phyloP scores from a whole-genome alignment of 2,329 filamentous ascomycete species.

The Aspergillus sclerotialis region DNA sequence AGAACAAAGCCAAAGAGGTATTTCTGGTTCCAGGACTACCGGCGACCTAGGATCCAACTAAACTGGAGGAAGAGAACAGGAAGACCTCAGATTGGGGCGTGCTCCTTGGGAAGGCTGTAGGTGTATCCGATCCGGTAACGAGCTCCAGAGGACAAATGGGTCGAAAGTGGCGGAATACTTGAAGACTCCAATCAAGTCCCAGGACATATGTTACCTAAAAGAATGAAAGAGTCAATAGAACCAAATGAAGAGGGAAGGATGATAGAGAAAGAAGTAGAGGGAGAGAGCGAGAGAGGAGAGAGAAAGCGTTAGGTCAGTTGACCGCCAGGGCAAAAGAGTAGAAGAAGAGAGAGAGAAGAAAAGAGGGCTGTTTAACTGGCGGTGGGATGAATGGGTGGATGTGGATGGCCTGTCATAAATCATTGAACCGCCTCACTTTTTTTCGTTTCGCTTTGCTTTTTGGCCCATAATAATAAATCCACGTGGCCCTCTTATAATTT shows the following conservation, averaged over 20 bases:
- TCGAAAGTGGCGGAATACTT: not conserved
- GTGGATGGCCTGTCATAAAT: no score
- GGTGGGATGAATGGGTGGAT: not conserved
- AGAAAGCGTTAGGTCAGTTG: slow-evolving; percentile 4
- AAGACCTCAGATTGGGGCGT: not conserved
- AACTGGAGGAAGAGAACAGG: no score
- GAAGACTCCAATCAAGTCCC: slow-evolving; percentile 2
- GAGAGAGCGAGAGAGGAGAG: slow-evolving; percentile 5
- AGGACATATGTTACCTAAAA: no score
- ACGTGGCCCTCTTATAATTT: no score
- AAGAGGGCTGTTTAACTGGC: not conserved
- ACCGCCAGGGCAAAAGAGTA: slow-evolving; percentile 12
- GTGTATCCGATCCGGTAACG: no score
- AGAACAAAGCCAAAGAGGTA: slow-evolving; percentile 2
- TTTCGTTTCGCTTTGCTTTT: not conserved
- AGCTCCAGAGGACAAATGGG: not conserved
- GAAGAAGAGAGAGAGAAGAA: no score
- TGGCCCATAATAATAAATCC: no score
- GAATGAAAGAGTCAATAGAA: not conserved
- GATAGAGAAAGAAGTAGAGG: slow-evolving; percentile 1
- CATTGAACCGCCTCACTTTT: not conserved
- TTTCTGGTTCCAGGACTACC: slow-evolving; percentile 1
- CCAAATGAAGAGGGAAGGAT: slow-evolving; percentile 2
- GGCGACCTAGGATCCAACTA: not conserved
- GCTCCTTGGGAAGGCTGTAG: not conserved